phyloP scores from a whole-genome alignment of 1,284 basidiomycete genomes.

The Microbotryum violaceum region DNA sequence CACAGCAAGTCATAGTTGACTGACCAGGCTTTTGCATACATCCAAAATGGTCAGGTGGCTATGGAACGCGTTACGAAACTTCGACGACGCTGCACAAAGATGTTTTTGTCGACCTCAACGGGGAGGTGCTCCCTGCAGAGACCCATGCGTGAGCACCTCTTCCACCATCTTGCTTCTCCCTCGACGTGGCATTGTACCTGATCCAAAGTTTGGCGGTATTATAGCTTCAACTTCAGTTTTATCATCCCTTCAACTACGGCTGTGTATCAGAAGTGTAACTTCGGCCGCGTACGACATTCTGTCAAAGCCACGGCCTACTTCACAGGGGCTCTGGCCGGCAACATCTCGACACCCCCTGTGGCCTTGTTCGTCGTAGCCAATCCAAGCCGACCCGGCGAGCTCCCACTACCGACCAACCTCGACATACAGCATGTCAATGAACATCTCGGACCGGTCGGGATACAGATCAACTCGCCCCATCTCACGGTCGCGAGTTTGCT shows the following conservation, averaged over 20 bases:
- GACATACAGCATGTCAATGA: neutral
- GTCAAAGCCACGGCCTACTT: slow-evolving; percentile 25
- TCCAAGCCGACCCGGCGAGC: slow-evolving; percentile 15
- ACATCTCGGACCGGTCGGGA: slow-evolving; percentile 14
- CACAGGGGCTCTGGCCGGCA: neutral
- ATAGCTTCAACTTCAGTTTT: slow-evolving; percentile 28
- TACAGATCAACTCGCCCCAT: slow-evolving; percentile 23
- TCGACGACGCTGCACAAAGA: slow-evolving; percentile 14
- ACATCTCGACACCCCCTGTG: slow-evolving; percentile 1
- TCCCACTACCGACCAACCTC: slow-evolving; percentile 12
- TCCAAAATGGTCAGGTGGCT: slow-evolving; percentile 6
- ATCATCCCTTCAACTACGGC: slow-evolving; percentile 24
- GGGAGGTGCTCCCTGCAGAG: slow-evolving; percentile 20
- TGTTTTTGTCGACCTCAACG: slow-evolving; percentile 19
- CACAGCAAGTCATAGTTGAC: neutral
- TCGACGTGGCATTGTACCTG: neutral
- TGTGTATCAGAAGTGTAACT: slow-evolving; percentile 10
- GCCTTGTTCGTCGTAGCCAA: slow-evolving; percentile 17
- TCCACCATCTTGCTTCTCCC: neutral
- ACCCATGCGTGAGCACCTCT: slow-evolving; percentile 18
- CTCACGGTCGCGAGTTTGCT: slow-evolving; percentile 23
- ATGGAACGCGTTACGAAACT: slow-evolving; percentile 12
- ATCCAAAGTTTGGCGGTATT: too few species aligned
- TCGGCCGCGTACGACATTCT: slow-evolving; percentile 24
- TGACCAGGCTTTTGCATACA: neutral